Evolutionary conservation across 768 basidiomycete genomes (phyloP).

Genomic region (Lactarius sp.): DNA sequence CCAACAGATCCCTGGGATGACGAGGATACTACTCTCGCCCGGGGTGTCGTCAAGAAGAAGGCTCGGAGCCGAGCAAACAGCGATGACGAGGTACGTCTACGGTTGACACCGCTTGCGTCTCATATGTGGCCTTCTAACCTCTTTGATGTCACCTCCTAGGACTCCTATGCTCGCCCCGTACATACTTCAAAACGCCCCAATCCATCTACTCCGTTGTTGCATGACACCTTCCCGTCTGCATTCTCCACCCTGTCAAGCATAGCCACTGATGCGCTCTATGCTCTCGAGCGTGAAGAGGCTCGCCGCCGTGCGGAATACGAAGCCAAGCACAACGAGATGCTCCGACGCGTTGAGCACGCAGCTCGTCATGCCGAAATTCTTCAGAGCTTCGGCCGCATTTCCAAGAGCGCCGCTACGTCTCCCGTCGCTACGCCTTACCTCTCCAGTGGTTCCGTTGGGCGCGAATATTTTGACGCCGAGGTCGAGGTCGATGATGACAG

Average conservation of each 20-base stretch:
- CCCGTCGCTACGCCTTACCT: slow-evolving; percentile 22
- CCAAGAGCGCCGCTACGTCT: slow-evolving; percentile 23
- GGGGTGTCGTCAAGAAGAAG: slow-evolving; percentile 37
- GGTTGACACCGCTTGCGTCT: neutral
- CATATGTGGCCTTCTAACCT: slow-evolving; percentile 5
- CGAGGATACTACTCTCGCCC: slow-evolving; percentile 13
- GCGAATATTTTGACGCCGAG: slow-evolving; percentile 28
- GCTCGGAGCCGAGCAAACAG: slow-evolving; percentile 73
- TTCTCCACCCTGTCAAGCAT: slow-evolving; percentile 64
- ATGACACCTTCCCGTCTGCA: slow-evolving; percentile 30
- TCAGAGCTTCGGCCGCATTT: slow-evolving; percentile 31
- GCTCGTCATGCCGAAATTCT: slow-evolving; percentile 44
- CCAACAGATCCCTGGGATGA: slow-evolving; percentile 22
- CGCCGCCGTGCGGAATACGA: slow-evolving; percentile 62
- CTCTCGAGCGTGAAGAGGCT: slow-evolving; percentile 79
- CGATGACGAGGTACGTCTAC: slow-evolving; percentile 72
- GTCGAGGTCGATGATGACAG: slow-evolving; percentile 38
- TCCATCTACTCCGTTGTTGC: slow-evolving; percentile 27
- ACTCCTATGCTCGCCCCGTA: slow-evolving; percentile 37
- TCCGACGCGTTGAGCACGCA: slow-evolving; percentile 34
- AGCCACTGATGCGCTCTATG: slow-evolving; percentile 86
- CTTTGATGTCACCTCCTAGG: slow-evolving; percentile 28
- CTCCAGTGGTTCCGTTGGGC: slow-evolving; percentile 2
- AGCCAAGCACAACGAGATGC: slow-evolving; percentile 43
- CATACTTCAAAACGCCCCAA: slow-evolving; percentile 3